A percentile compares a stretch with the other conserved stretches of the same genome.
Conservation (phyloP, 768 basidiomycete genomes). For the Russula earlei region DNA sequence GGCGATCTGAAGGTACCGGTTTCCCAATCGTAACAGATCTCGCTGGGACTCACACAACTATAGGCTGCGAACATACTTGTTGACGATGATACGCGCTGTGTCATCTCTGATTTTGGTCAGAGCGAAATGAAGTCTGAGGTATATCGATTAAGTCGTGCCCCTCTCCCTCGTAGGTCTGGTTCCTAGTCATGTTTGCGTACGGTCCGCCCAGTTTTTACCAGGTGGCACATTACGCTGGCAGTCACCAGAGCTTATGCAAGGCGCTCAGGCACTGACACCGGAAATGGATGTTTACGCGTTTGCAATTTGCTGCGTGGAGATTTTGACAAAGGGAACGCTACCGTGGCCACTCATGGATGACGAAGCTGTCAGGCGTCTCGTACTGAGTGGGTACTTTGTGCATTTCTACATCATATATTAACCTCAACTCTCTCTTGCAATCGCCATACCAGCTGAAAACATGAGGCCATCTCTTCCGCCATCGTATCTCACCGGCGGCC, state of each 20-base stretch:
- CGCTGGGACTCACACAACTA: not conserved
- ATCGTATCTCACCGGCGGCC: slow-evolving; percentile 27
- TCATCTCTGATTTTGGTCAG: slow-evolving; percentile 79
- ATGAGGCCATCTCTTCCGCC: slow-evolving; percentile 30
- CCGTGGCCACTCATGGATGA: slow-evolving; percentile 50
- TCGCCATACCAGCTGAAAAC: slow-evolving; percentile 21
- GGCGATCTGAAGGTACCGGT: slow-evolving; percentile 66
- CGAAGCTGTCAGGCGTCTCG: slow-evolving; percentile 39
- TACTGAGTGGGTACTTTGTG: slow-evolving; percentile 32
- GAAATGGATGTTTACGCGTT: slow-evolving; percentile 63
- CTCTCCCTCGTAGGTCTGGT: slow-evolving; percentile 24
- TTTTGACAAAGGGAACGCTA: slow-evolving; percentile 50
- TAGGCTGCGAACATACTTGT: slow-evolving; percentile 72
- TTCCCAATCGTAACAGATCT: not conserved
- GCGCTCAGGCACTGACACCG: slow-evolving; percentile 37
- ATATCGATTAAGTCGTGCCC: slow-evolving; percentile 45
- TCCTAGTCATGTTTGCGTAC: slow-evolving; percentile 8
- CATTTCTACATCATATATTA: not conserved
- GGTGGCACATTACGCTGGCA: slow-evolving; percentile 57
- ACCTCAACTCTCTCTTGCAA: not conserved
- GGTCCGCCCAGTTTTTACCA: slow-evolving; percentile 20
- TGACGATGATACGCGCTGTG: slow-evolving; percentile 52
- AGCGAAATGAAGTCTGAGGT: slow-evolving; percentile 71
- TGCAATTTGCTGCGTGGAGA: slow-evolving; percentile 55
- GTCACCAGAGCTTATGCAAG: slow-evolving; percentile 56